A percentile compares a stretch with the other conserved stretches of the same genome.
Evolutionary conservation across 1,284 basidiomycete species (phyloP).

Genomic region (Ganoderma sinense): DNA sequence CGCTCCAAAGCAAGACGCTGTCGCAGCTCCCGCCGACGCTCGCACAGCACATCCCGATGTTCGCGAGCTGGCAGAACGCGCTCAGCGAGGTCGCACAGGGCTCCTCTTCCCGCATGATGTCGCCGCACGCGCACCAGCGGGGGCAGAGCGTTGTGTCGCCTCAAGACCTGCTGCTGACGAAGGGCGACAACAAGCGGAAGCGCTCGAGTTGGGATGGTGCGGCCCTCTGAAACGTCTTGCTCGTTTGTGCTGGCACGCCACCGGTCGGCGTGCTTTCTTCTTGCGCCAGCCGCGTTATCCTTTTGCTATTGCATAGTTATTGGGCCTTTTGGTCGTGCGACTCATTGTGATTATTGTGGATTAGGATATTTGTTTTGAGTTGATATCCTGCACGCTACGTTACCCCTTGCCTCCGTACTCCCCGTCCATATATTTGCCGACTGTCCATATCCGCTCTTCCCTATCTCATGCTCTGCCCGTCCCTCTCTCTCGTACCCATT

Average conservation of each 20-base stretch:
- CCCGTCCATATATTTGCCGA: neutral
- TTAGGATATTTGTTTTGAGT: neutral
- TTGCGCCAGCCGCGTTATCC: neutral
- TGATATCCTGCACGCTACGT: conserved; percentile 6
- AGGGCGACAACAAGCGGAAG: conserved; percentile 71
- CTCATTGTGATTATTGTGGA: neutral
- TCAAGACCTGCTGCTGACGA: conserved; percentile 66
- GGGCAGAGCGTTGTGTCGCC: conserved; percentile 75
- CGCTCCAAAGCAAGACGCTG: conserved; percentile 38
- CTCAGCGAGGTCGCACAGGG: conserved; percentile 31
- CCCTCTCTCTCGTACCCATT: neutral
- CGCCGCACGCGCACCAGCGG: conserved; percentile 57
- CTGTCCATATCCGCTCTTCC: neutral
- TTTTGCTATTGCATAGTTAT: neutral
- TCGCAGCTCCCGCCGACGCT: conserved; percentile 39
- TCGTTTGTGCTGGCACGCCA: neutral
- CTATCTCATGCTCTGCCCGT: neutral
- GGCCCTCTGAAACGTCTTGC: conserved; percentile 31
- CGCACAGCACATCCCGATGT: conserved; percentile 38
- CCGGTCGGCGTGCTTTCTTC: neutral
- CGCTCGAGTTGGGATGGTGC: conserved; percentile 79
- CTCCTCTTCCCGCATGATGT: conserved; percentile 37
- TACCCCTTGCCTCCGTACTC: conserved; percentile 2
- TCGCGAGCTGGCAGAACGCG: conserved; percentile 31
- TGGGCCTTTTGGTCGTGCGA: neutral